Evolutionary conservation across 2,329 filamentous ascomycete species (phyloP), one percentile per base, ranked within the genome.

Genomic region (Dothideomycetes sp.): DNA sequence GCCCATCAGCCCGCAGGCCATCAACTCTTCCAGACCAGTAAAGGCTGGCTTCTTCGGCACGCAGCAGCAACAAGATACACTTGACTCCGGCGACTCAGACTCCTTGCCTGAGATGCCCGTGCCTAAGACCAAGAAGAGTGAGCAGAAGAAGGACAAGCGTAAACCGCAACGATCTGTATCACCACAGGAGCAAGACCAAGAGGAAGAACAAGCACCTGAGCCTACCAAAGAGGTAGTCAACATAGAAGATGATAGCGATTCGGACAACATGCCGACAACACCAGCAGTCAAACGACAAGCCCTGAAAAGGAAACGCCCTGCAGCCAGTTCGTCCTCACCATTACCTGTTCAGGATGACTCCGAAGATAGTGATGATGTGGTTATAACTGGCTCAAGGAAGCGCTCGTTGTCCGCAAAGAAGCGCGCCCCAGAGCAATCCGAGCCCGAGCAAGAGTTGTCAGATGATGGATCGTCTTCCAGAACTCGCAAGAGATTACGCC

Each of bases 31-130:
- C 1, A 38, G 32, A 17, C 45, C 46, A 13, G 41, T 43, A 7
- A 47, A 47, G 18, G 43, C 46, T 13, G 51, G 54, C 31, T 53
- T 59, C 47, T 58, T 58, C 37, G 46, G 48, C 23, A 53, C 49
- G 7, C 45, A 52, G 27, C 48, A 38, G 12, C 20, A 32, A 10
- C 5, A 15, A 3, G 15, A 39, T 18, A 12, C 29, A 19, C 33
- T 35, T 24, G 43, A 40, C 13, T 40, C 35, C 18, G 34, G 33
- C 22, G 35, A 30, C 12, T 33, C 29, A 15, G 42, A 29, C 23
- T 13, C 34, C 5, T 18, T 38, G 12, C 34, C 42, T 12, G 12
- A 36, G 17, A 15, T 40, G 2, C 31, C 36, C n/a, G n/a, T n/a
- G n/a, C n/a, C n/a, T n/a, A n/a, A n/a, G n/a, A 28, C 41, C n/a